Conservation (phyloP, 495 filamentous ascomycete genomes). For the Aspergillus egyptiacus region DNA sequence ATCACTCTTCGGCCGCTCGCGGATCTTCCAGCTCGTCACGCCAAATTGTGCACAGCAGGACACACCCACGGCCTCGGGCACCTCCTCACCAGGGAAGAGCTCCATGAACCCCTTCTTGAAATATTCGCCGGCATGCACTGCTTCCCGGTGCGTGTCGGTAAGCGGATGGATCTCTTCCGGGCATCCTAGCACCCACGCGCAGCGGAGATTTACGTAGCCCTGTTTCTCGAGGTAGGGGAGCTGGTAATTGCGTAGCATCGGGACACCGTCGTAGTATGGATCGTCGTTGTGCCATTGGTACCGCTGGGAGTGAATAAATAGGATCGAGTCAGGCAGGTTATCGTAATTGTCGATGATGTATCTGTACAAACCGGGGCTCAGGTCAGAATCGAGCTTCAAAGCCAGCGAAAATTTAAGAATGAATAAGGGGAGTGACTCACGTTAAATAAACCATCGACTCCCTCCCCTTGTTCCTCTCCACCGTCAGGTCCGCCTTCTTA, state of each 20-base stretch:
- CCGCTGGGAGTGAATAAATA: constrained; percentile 57
- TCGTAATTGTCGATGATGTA: constrained; percentile 64
- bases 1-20: constrained; percentile 41
- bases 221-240: constrained; percentile 47
- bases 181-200: constrained; percentile 57
- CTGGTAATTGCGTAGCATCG: constrained; percentile 49
- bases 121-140: constrained; percentile 42
- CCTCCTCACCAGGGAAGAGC: constrained; percentile 44
- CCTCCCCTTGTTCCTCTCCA: constrained; percentile 48
- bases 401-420: no score
- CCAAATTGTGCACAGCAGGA: constrained; percentile 72
- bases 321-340: constrained; percentile 48
- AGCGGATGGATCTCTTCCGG: constrained; percentile 52
- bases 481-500: constrained; percentile 40
- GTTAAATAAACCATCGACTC: constrained; percentile 57
- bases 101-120: constrained; percentile 50
- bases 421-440: constrained; percentile 39
- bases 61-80: constrained; percentile 48
- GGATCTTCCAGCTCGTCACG: constrained; percentile 52
- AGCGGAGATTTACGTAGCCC: constrained; percentile 63
- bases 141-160: constrained; percentile 36
- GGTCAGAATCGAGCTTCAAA: no score
- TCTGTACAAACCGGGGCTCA: constrained; percentile 20
- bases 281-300: constrained; percentile 61
- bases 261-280: constrained; percentile 44